Evolutionary conservation across 2,329 filamentous ascomycete genomes (phyloP), one percentile per base, ranked within the genome.

Genomic region (Ophiostoma ips): DNA sequence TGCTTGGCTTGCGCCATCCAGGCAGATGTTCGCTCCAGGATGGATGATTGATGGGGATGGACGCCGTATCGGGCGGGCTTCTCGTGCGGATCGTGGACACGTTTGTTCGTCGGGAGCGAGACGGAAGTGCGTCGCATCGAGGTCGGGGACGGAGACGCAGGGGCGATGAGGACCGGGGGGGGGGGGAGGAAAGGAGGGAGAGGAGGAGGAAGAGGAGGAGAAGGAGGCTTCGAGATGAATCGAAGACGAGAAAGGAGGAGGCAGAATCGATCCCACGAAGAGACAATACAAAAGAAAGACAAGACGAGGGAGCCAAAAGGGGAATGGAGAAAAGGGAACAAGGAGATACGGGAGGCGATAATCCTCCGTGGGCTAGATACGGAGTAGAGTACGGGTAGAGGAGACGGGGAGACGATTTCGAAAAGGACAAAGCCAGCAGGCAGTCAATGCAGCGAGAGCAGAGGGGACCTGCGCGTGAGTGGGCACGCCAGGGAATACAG

Each of bases 41-140:
- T 64, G 59, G 67, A 68, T 59, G 64, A 62, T 58, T 70, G 66
- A 61, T 67, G 68, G 57, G 69, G 66, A 58, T 68, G 64, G 56
- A 63, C 58, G 58, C 68, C 66, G 68, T 82, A 82, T 60, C 79
- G 75, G 60, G 70, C 75, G 59, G 73, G 72, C 62, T 83, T 83
- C 66, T 83, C 79, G 76, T 77, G 67, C 55, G 76, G 77, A 61
- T 83, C 79, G 72, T 71, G 68, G 59, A 68, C 70, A 61, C 69
- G 65, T 61, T 77, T 73, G 67, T 77, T 76, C 35, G 75, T 79
- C 63, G 77, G 76, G 64, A 80, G 64, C 61, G 78, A 80, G 54
- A 79, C 75, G 55, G 77, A 80, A 63, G 76, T 76, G 68, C 76
- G 78, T 72, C 77, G 75, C 79, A 83, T 83, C 43, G 33, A 34